Conservation (phyloP, 257 asterid genomes). For the Leonotis leonurus region DNA sequence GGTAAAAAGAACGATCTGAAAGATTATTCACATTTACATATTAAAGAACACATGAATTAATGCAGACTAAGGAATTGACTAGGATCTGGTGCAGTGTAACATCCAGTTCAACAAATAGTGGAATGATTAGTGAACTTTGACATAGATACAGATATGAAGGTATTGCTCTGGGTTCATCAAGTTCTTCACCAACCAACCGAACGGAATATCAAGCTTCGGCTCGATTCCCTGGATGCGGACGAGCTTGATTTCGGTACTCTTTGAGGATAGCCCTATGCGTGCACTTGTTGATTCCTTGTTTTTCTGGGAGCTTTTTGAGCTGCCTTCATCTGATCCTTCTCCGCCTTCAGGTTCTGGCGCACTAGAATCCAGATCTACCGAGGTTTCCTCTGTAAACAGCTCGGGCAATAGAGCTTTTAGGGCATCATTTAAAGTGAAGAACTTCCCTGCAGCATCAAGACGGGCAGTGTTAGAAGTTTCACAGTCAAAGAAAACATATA, state of each 20-base stretch:
- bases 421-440: conserved; percentile 70
- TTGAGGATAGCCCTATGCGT: conserved; percentile 23
- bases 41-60: not conserved
- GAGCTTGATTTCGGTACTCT: conserved; percentile 51
- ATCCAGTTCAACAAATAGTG: conserved; percentile 21
- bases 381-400: conserved; percentile 40
- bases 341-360: conserved; percentile 37
- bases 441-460: conserved; percentile 49
- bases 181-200: conserved; percentile 85
- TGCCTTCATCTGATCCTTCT: conserved; percentile 35
- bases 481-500: not conserved
- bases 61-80: conserved; percentile 3
- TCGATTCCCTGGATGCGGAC: conserved; percentile 90
- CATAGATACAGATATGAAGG: conserved; percentile 81
- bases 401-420: conserved; percentile 61
- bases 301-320: conserved; percentile 29
- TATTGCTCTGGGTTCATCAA: conserved; percentile 91
- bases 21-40: conserved; percentile 15
- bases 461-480: not conserved
- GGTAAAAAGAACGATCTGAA: not conserved
- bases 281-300: conserved; percentile 24
- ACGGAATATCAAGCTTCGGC: conserved; percentile 79
- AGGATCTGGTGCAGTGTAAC: not conserved
- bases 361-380: not conserved
- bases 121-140: conserved; percentile 46